phyloP scores from a whole-genome alignment of 2,329 filamentous ascomycete species.

The Leptographium procerum region DNA sequence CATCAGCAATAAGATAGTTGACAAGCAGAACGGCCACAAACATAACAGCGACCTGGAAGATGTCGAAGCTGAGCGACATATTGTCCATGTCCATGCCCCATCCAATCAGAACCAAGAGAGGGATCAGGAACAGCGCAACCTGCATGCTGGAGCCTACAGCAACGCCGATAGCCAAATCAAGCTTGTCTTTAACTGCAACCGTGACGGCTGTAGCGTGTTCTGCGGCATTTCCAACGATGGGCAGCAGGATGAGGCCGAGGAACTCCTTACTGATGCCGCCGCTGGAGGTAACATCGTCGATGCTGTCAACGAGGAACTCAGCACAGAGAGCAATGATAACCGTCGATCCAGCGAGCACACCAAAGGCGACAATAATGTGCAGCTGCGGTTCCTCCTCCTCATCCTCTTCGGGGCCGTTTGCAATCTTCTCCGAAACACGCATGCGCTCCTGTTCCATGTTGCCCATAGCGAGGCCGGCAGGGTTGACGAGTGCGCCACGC shows the following conservation, averaged over 20 bases:
- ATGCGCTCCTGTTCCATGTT: slow-evolving; percentile 21
- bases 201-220: slow-evolving; percentile 74
- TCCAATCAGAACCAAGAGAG: slow-evolving; percentile 63
- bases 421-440: slow-evolving; percentile 9
- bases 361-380: slow-evolving; percentile 58
- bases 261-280: slow-evolving; percentile 57
- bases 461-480: slow-evolving; percentile 25
- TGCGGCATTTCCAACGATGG: slow-evolving; percentile 69
- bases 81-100: slow-evolving; percentile 61
- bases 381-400: slow-evolving; percentile 67
- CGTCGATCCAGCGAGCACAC: slow-evolving; percentile 61
- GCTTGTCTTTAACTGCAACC: slow-evolving; percentile 73
- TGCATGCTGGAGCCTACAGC: slow-evolving; percentile 73
- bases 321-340: slow-evolving; percentile 70
- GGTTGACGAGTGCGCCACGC: slow-evolving; percentile 27
- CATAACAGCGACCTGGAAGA: slow-evolving; percentile 76
- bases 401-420: slow-evolving; percentile 38
- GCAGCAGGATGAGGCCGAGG: slow-evolving; percentile 63
- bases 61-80: slow-evolving; percentile 78
- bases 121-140: slow-evolving; percentile 68
- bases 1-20: slow-evolving; percentile 77
- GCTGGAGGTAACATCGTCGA: slow-evolving; percentile 50
- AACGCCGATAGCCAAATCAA: slow-evolving; percentile 73
- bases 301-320: slow-evolving; percentile 62
- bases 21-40: slow-evolving; percentile 77